Evolutionary conservation across 768 basidiomycete species (phyloP).

Genomic region (Hericium coralloides): DNA sequence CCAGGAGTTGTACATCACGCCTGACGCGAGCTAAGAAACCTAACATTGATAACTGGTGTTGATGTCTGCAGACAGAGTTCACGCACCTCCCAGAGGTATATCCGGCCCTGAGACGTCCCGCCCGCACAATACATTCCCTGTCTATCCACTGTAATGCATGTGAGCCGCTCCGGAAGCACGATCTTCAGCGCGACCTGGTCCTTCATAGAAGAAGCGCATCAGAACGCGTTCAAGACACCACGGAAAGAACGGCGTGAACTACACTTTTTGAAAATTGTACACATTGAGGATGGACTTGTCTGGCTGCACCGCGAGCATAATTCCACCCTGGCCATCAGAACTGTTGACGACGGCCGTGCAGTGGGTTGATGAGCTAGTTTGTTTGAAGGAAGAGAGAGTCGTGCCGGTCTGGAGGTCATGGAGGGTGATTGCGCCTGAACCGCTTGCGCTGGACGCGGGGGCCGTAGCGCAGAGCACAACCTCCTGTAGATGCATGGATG

Average conservation of each 20-base stretch:
- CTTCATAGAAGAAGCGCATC: slow-evolving; percentile 31
- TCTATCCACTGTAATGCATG: slow-evolving; percentile 68
- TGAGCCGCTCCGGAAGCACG: slow-evolving; percentile 83
- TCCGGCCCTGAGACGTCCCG: slow-evolving; percentile 79
- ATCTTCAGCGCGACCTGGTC: slow-evolving; percentile 85
- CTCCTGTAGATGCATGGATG: slow-evolving; percentile 57
- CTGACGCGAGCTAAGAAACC: slow-evolving; percentile 69
- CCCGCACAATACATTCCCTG: slow-evolving; percentile 76
- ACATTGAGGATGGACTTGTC: slow-evolving; percentile 86
- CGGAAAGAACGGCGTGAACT: slow-evolving; percentile 31
- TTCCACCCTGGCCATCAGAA: slow-evolving; percentile 65
- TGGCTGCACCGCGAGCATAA: slow-evolving; percentile 76
- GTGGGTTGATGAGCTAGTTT: slow-evolving; percentile 55
- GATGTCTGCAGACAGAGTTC: neutral
- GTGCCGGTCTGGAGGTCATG: slow-evolving; percentile 79
- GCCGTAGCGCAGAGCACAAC: slow-evolving; percentile 55
- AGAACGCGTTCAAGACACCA: neutral
- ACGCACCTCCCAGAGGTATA: slow-evolving; percentile 95
- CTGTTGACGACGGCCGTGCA: slow-evolving; percentile 67
- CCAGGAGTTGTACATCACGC: slow-evolving; percentile 85
- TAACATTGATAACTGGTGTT: neutral
- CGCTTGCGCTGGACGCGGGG: slow-evolving; percentile 35
- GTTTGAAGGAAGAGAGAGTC: slow-evolving; percentile 81
- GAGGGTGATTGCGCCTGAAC: slow-evolving; percentile 57
- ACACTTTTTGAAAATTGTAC: slow-evolving; percentile 93